Evolutionary conservation across 306 rosid species (phyloP).

Genomic region (Inga laurina): DNA sequence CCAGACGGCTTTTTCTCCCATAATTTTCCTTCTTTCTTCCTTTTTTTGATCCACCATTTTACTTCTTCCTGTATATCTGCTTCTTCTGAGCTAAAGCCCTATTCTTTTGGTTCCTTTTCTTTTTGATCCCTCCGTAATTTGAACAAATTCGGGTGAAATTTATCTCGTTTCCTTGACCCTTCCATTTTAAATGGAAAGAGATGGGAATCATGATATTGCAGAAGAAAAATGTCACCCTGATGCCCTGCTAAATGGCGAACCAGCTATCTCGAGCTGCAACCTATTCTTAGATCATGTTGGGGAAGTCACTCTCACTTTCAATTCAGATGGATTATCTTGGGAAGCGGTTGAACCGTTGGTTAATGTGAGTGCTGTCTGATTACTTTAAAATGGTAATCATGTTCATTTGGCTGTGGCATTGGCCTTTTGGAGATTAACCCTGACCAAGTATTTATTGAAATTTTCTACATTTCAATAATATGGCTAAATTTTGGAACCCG

Average conservation of each 20-base stretch:
- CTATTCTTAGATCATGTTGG: slow-evolving; percentile 70
- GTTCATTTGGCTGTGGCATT: neutral
- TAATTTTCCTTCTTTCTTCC: slow-evolving; percentile 2
- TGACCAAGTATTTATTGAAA: slow-evolving; percentile 2
- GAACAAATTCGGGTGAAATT: neutral
- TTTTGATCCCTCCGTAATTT: slow-evolving; percentile 7
- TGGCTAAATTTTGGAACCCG: neutral
- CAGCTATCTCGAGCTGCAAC: slow-evolving; percentile 47
- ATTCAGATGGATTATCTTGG: slow-evolving; percentile 75
- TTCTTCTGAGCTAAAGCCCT: slow-evolving; percentile 7
- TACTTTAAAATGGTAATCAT: slow-evolving; percentile 7
- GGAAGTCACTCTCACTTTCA: slow-evolving; percentile 54
- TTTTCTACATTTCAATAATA: neutral
- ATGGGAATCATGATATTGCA: slow-evolving; percentile 33
- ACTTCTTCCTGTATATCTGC: neutral
- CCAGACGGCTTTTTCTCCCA: neutral
- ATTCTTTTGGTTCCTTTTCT: neutral
- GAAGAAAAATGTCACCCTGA: slow-evolving; percentile 32
- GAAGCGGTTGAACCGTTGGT: slow-evolving; percentile 40
- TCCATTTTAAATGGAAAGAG: slow-evolving; percentile 54
- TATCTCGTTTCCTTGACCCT: slow-evolving; percentile 56
- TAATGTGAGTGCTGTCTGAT: slow-evolving; percentile 41
- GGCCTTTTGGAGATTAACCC: slow-evolving; percentile 7
- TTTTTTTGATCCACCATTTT: neutral
- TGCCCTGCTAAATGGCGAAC: slow-evolving; percentile 30